Base-by-base conservation (phyloP, 2,329 filamentous ascomycete genomes). In the Neofusicoccum kwambonambiense region DNA sequence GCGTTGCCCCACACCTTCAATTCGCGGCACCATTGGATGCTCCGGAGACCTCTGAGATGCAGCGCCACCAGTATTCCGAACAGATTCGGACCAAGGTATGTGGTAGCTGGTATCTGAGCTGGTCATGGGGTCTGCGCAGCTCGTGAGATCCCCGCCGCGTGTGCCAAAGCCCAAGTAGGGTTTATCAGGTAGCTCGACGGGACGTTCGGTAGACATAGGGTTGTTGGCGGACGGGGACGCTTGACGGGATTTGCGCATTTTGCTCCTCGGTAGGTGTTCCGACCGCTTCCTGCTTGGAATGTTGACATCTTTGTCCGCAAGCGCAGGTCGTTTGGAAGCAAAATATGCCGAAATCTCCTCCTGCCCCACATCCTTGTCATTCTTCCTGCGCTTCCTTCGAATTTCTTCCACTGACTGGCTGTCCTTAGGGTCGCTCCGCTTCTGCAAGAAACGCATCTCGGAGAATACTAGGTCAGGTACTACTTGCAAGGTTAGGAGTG, bases 401-500 rank as follows among this genome's bases (percentile, higher is more conserved):
- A 67, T 68, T 70, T 71, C 17, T 68, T 71, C 63, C 68, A 69
- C 62, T 60, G 17, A 45, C 60, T 63, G 45, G 69, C 69, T 64
- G 65, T 77, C 68, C 64, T 68, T 61, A 65, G 70, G 67, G 45
- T 69, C 71, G 65, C 69, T 70, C 15, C 75, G 72, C 64, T 77
- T 77, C 63, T 78, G 78, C 47, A 84, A 69, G 66, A 83, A 84
- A 27, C 75, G 78, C 79, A 83, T 81, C 68, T 83, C 80, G 34
- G 81, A 81, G 71, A 84, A 84, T 34, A 80, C 79, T 45, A 83
- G 75, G 71, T 84, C 81, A 34, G 82, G 82, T 58, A 84, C 82
- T 84, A 69, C 64, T 66, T 47, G 49, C 52, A 54, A 66, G 60
- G 61, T 74, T 65, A 76, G 63, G 67, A 68, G 44, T 64, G 52